phyloP scores from a whole-genome alignment of 1,139 yeast species.

The Diutina pseudorugosa region DNA sequence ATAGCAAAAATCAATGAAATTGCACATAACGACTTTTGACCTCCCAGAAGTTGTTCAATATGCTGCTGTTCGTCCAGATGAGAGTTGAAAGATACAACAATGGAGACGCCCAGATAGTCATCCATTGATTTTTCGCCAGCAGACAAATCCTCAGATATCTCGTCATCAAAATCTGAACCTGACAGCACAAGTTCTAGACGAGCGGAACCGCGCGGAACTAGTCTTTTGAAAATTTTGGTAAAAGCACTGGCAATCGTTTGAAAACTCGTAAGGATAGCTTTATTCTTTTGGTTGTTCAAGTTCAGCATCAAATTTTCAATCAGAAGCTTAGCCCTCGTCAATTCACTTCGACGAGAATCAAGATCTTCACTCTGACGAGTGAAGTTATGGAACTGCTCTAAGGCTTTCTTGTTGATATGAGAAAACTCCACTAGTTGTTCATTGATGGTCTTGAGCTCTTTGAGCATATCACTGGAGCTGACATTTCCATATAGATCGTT shows the following conservation, averaged over 20 bases:
- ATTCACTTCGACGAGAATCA: slow-evolving; percentile 51
- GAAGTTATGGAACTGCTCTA: slow-evolving; percentile 72
- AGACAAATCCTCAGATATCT: background rate
- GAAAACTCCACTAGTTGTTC: slow-evolving; percentile 49
- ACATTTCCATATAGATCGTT: slow-evolving; percentile 26
- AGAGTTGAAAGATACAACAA: slow-evolving; percentile 84
- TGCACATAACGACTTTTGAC: slow-evolving; percentile 93
- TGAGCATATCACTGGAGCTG: slow-evolving; percentile 42
- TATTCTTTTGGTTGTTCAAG: slow-evolving; percentile 67
- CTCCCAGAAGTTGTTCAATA: slow-evolving; percentile 89
- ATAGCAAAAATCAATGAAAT: slow-evolving; percentile 86
- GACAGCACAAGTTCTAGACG: slow-evolving; percentile 12
- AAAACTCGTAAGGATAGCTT: slow-evolving; percentile 73
- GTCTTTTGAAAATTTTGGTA: slow-evolving; percentile 56
- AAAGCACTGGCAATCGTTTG: slow-evolving; percentile 66
- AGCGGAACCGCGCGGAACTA: slow-evolving; percentile 82
- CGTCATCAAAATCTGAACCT: slow-evolving; percentile 7
- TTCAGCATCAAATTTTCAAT: slow-evolving; percentile 64
- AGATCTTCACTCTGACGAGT: slow-evolving; percentile 63
- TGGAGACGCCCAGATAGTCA: slow-evolving; percentile 70
- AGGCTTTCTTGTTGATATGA: slow-evolving; percentile 83
- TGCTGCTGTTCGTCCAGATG: slow-evolving; percentile 77
- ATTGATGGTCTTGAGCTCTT: slow-evolving; percentile 44
- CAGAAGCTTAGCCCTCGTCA: slow-evolving; percentile 58
- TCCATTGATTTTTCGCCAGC: slow-evolving; percentile 23